These are phyloP conservation scores for Microthlaspi erraticum DNA, from an alignment of 345 rosid genomes.

Conservation along the genomic window DNA sequence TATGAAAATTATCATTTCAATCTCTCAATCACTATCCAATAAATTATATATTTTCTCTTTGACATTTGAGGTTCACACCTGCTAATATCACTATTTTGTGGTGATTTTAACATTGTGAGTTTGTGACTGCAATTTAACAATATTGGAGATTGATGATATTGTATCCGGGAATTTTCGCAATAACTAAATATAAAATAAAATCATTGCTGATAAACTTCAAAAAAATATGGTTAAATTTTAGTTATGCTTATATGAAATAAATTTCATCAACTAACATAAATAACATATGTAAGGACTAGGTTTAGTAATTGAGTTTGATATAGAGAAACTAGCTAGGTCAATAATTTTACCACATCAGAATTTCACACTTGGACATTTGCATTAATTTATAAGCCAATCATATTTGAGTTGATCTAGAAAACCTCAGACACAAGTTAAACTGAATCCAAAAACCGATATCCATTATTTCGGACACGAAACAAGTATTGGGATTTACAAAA, in stretches of 20 bases:
- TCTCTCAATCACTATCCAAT: slow-evolving; percentile 12
- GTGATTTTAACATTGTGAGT: slow-evolving; percentile 4
- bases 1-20: slow-evolving; percentile 27
- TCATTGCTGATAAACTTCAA: neutral
- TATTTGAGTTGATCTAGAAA: neutral
- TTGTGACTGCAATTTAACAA: no score
- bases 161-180: no score
- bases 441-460: neutral
- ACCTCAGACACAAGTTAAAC: slow-evolving; percentile 9
- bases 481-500: slow-evolving; percentile 10
- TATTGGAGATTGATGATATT: no score
- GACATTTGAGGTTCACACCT: neutral
- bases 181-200: neutral
- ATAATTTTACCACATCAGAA: no score
- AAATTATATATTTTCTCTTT: neutral
- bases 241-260: neutral
- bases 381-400: neutral
- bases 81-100: neutral
- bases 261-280: neutral
- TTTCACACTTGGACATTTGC: neutral
- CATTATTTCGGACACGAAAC: no score
- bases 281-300: no score
- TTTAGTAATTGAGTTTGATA: no score
- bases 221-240: neutral
- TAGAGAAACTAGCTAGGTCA: no score